Conservation (phyloP, 106 monocot genomes). For the Posidonia australis region DNA sequence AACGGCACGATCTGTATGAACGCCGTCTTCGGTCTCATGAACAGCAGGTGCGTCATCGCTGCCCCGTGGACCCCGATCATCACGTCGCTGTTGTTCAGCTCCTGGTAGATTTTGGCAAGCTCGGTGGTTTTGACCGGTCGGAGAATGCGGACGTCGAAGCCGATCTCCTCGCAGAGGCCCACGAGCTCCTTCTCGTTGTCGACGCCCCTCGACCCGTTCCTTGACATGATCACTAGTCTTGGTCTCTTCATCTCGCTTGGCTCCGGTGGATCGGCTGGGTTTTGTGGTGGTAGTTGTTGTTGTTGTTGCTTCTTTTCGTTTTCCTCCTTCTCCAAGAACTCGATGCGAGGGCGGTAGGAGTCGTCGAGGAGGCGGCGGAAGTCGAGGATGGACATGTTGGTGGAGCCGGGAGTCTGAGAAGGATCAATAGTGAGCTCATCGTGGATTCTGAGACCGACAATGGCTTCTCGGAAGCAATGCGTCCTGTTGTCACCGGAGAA, state of each 20-base stretch:
- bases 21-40: slow-evolving; percentile 55
- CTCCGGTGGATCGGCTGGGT: neutral
- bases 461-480: slow-evolving; percentile 71
- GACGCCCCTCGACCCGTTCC: slow-evolving; percentile 55
- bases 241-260: slow-evolving; percentile 9
- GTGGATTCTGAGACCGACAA: slow-evolving; percentile 68
- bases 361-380: slow-evolving; percentile 46
- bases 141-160: slow-evolving; percentile 39
- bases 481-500: slow-evolving; percentile 45
- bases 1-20: slow-evolving; percentile 71
- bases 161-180: slow-evolving; percentile 25
- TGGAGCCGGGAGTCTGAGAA: slow-evolving; percentile 1
- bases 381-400: slow-evolving; percentile 24
- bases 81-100: slow-evolving; percentile 46
- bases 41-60: slow-evolving; percentile 72
- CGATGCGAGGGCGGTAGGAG: slow-evolving; percentile 35
- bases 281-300: neutral
- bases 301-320: neutral
- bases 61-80: slow-evolving; percentile 79
- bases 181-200: slow-evolving; percentile 58
- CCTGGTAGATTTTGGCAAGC: slow-evolving; percentile 48
- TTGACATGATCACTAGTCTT: slow-evolving; percentile 44
- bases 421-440: slow-evolving; percentile 51
- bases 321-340: slow-evolving; percentile 7
- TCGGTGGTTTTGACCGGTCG: slow-evolving; percentile 43